Base-by-base conservation (phyloP, 2,329 filamentous ascomycete genomes). In the Colletotrichum incanum region DNA sequence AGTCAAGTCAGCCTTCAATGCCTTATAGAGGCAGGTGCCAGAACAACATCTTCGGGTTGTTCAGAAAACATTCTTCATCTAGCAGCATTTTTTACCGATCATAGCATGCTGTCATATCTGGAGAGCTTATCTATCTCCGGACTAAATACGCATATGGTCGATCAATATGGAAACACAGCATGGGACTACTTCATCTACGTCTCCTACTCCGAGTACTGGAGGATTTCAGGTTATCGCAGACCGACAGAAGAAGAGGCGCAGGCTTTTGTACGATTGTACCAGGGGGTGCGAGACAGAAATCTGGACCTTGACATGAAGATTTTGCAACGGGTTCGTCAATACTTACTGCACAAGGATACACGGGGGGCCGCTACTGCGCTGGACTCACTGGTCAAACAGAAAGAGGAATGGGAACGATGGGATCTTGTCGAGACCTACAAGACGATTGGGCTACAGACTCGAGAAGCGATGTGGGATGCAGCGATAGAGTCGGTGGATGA, bases 1-100 rank as follows among this genome's bases (percentile, higher is more conserved):
- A 18, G 37, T 0, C 20, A 8, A 0, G 45, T 34, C 5, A 6
- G 26, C 0, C 1, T 41, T 0, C 12, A 52, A 0, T 62, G 28
- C 18, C 39, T 72, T 1, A 45, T 70, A 0, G 65, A 69, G 2
- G 45, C 28, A 14, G 60, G 60, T 5, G 65, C 69, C 2, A 18
- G 6, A 1, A n/a, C 26, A 0, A 18, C 34, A 4, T 0, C 2
- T 0, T 0, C 23, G 0, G 0, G 3, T 0, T 0, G 0, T 4
- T 5, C 8, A 2, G 6, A 16, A 1, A 71, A 41, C 5, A 16
- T 72, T 3, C 28, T 72, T 4, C 65, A 69, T 3, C 0, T 2
- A 5, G n/a, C 28, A 45, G 69, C 59, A 0, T 0, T 1, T 0
- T 0, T 0, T 7, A 26, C 39, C 3, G 9, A 12, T 1, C 6